Evolutionary conservation across 2,329 filamentous ascomycete genomes (phyloP).

Genomic region (Proliferodiscus dingleyae): DNA sequence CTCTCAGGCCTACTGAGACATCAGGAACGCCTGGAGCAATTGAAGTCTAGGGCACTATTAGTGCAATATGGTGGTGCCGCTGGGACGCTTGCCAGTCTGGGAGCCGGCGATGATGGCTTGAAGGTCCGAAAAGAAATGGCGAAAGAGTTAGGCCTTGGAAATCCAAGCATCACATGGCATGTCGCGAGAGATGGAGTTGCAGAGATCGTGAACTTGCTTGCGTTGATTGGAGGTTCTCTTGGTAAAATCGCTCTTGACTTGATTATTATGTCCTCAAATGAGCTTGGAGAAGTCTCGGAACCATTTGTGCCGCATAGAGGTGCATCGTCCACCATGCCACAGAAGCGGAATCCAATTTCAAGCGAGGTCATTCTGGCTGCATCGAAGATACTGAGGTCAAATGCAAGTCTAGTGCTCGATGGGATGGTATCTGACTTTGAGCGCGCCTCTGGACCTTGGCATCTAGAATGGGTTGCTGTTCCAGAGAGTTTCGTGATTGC

Average conservation of each 20-base stretch:
- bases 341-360: conserved; percentile 55
- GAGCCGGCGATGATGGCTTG: conserved; percentile 42
- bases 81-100: conserved; percentile 49
- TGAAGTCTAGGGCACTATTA: conserved; percentile 42
- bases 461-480: conserved; percentile 53
- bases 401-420: conserved; percentile 48
- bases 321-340: conserved; percentile 52
- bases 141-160: conserved; percentile 40
- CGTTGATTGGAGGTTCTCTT: conserved; percentile 47
- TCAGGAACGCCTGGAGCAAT: conserved; percentile 41
- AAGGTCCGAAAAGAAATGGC: conserved; percentile 46
- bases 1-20: conserved; percentile 46
- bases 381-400: conserved; percentile 47
- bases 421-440: conserved; percentile 55
- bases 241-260: conserved; percentile 53
- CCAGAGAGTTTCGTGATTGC: conserved; percentile 50
- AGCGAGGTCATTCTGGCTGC: conserved; percentile 51
- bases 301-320: conserved; percentile 51
- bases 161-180: conserved; percentile 54
- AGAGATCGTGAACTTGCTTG: conserved; percentile 49
- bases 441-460: conserved; percentile 53
- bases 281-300: conserved; percentile 49
- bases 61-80: conserved; percentile 55
- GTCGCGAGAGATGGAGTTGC: conserved; percentile 49
- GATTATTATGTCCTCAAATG: conserved; percentile 54